phyloP scores from a whole-genome alignment of 2,329 filamentous ascomycete genomes.

The Monosporascus sp. region DNA sequence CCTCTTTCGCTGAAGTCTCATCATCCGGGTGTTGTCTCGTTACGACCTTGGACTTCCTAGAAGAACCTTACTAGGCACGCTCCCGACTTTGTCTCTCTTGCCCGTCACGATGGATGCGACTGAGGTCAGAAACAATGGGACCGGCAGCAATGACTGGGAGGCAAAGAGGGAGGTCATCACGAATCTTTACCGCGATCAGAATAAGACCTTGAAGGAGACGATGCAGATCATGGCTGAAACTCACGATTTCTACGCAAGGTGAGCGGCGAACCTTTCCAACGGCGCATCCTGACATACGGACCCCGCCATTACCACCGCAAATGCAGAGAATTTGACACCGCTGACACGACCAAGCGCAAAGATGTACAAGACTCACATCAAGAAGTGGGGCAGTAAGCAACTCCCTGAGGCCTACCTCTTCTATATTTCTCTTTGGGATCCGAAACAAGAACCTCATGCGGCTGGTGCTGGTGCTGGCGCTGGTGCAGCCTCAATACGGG shows the following conservation, averaged over 20 bases:
- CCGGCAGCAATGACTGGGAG: not conserved
- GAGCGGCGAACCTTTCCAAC: slow-evolving; percentile 6
- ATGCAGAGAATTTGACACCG: not conserved
- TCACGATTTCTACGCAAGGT: slow-evolving; percentile 48
- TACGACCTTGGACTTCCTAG: not conserved
- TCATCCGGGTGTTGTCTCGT: not conserved
- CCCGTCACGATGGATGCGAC: not conserved
- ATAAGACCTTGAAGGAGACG: slow-evolving; percentile 25
- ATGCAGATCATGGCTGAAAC: slow-evolving; percentile 23
- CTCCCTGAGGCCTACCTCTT: not conserved
- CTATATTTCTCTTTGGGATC: not conserved
- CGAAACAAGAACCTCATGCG: not conserved
- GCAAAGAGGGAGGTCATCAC: slow-evolving; percentile 1
- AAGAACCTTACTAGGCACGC: too few relatives aligned
- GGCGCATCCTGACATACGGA: not conserved
- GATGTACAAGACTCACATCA: slow-evolving; percentile 26
- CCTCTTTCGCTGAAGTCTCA: not conserved
- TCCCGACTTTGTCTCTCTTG: not conserved
- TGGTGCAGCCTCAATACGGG: not conserved
- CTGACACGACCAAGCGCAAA: slow-evolving; percentile 17
- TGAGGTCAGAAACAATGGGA: not conserved
- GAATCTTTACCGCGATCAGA: slow-evolving; percentile 17
- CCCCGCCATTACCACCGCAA: not conserved
- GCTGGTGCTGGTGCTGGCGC: not conserved
- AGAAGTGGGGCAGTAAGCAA: slow-evolving; percentile 20